These are phyloP conservation scores for Geotrichum fermentans DNA, from an alignment of 1,139 yeast genomes.

Conservation along the genomic window DNA sequence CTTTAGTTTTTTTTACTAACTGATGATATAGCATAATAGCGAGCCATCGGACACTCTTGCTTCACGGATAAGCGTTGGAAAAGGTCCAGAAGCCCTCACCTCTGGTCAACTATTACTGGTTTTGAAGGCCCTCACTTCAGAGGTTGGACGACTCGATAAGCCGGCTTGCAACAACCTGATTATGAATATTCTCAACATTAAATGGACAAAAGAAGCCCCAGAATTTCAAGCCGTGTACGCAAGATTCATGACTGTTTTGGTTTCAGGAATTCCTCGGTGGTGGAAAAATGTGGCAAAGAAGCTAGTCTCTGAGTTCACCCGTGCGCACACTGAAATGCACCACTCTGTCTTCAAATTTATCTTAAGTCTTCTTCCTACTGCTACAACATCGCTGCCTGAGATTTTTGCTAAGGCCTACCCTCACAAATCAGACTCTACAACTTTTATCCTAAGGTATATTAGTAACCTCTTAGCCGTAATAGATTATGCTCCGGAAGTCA, in stretches of 20 bases:
- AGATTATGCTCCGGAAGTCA: constrained; percentile 67
- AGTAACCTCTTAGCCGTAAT: constrained; percentile 56
- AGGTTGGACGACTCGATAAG: constrained; percentile 50
- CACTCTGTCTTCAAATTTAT: constrained; percentile 65
- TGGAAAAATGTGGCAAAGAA: constrained; percentile 73
- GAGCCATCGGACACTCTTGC: constrained; percentile 46
- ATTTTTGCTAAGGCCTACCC: constrained; percentile 63
- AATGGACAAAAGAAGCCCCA: constrained; percentile 52
- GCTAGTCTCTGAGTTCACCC: constrained; percentile 55
- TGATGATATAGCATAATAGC: constrained; percentile 36
- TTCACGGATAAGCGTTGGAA: constrained; percentile 43
- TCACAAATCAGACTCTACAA: constrained; percentile 62
- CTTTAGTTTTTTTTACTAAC: constrained; percentile 15
- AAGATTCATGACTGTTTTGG: constrained; percentile 69
- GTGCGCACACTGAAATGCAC: constrained; percentile 47
- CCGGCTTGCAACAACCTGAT: constrained; percentile 45
- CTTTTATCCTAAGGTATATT: constrained; percentile 57
- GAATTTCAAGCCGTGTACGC: constrained; percentile 49
- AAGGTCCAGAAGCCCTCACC: constrained; percentile 43
- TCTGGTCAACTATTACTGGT: constrained; percentile 43
- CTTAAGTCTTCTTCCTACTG: constrained; percentile 72
- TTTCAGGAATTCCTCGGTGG: constrained; percentile 85
- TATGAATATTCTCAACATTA: constrained; percentile 47
- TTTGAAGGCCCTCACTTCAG: constrained; percentile 46
- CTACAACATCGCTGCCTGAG: constrained; percentile 59